Evolutionary conservation across 164 flowering plant species (phyloP).

Genomic region (Buxus sempervirens): DNA sequence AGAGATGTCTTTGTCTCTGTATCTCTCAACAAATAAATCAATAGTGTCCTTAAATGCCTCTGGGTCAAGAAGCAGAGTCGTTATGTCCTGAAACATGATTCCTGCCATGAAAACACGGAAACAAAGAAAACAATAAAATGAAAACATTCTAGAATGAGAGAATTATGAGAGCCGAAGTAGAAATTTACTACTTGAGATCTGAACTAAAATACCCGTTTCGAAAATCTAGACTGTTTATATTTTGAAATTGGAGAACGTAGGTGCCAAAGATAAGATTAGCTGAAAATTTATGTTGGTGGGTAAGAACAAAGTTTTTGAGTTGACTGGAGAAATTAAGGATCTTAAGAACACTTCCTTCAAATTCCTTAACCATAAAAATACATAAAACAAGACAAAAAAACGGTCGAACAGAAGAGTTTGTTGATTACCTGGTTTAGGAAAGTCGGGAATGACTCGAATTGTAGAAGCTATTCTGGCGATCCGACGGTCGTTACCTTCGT

Average conservation of each 20-base stretch:
- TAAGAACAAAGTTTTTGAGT: too few relatives aligned
- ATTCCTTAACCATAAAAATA: neutral
- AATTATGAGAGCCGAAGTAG: too few relatives aligned
- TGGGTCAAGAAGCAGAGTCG: slow-evolving; percentile 35
- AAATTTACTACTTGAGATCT: too few relatives aligned
- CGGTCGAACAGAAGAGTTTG: neutral
- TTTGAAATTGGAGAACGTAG: too few relatives aligned
- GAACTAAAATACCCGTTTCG: too few relatives aligned
- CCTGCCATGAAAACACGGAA: slow-evolving; percentile 3
- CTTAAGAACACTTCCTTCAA: too few relatives aligned
- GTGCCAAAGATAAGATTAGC: too few relatives aligned
- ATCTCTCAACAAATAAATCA: slow-evolving; percentile 44
- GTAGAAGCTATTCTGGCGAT: slow-evolving; percentile 49
- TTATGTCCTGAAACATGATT: slow-evolving; percentile 41
- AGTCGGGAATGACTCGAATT: slow-evolving; percentile 81
- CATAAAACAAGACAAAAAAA: neutral
- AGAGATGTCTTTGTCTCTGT: slow-evolving; percentile 31
- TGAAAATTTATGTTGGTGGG: too few relatives aligned
- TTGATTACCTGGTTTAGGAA: slow-evolving; percentile 75
- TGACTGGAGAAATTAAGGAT: too few relatives aligned
- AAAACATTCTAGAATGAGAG: neutral
- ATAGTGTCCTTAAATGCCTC: slow-evolving; percentile 38
- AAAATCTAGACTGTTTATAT: too few relatives aligned
- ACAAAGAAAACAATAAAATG: neutral
- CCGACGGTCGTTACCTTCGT: slow-evolving; percentile 38